phyloP scores from a whole-genome alignment of 768 basidiomycete genomes.

The Russula foetens region DNA sequence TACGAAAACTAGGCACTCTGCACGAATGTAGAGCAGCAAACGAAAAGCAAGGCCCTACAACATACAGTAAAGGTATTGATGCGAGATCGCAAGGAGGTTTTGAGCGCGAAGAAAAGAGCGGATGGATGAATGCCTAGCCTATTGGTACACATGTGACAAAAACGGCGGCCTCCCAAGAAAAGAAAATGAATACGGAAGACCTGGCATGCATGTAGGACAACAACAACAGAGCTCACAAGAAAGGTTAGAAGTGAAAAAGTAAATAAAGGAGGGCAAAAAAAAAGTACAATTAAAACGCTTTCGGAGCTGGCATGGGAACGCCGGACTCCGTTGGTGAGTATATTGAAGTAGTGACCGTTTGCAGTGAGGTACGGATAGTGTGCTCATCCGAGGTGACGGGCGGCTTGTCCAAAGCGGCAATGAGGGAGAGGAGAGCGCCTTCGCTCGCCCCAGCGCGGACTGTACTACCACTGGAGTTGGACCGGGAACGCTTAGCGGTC shows the following conservation, averaged over 20 bases:
- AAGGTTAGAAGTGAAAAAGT: background rate
- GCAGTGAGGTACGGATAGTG: background rate
- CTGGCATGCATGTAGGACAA: background rate
- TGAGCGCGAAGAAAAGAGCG: background rate
- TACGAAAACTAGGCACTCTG: slow-evolving; percentile 1
- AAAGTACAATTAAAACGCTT: slow-evolving; percentile 12
- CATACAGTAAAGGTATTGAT: slow-evolving; percentile 10
- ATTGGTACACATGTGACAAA: slow-evolving; percentile 5
- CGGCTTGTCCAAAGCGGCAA: slow-evolving; percentile 14
- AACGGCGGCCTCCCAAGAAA: background rate
- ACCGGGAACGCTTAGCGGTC: slow-evolving; percentile 5
- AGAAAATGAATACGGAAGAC: background rate
- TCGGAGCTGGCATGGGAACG: background rate
- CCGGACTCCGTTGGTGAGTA: background rate
- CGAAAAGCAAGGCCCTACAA: background rate
- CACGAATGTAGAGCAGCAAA: slow-evolving; percentile 8
- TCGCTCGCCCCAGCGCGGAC: background rate
- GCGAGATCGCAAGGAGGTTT: slow-evolving; percentile 7
- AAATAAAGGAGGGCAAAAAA: background rate
- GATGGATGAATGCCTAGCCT: background rate
- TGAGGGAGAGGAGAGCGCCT: slow-evolving; percentile 14
- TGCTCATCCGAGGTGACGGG: background rate
- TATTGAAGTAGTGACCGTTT: background rate
- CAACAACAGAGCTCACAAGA: background rate
- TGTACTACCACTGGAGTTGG: slow-evolving; percentile 3